phyloP scores from a whole-genome alignment of 208 protist species.

The Acanthamoeba quina region DNA sequence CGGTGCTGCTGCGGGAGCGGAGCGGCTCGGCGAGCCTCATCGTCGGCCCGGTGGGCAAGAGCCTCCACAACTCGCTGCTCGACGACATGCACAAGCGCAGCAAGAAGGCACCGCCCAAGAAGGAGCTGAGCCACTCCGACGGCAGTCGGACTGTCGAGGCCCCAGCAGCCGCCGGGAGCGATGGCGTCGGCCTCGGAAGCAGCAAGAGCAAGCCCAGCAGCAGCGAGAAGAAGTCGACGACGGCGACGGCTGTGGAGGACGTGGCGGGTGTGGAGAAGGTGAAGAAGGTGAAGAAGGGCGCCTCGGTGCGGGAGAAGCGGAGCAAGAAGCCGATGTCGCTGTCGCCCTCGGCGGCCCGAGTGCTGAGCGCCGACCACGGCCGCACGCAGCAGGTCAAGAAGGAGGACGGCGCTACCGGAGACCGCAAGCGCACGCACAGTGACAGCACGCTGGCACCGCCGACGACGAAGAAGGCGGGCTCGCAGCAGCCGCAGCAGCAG shows the following conservation, averaged over 20 bases:
- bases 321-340: not conserved
- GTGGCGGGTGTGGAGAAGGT: not conserved
- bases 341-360: not conserved
- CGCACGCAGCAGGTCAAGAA: not conserved
- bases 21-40: not conserved
- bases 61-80: not conserved
- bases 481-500: not conserved
- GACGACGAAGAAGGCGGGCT: not conserved
- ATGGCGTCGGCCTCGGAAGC: not conserved
- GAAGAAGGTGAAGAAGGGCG: not conserved
- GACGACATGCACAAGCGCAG: slow-evolving; percentile 13
- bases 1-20: not conserved
- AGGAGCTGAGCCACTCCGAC: not conserved
- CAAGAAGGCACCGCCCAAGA: not conserved
- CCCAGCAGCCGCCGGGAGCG: not conserved
- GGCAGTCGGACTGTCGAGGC: not conserved
- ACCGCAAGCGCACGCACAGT: not conserved
- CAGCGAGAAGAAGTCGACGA: not conserved
- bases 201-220: not conserved
- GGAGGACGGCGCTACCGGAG: not conserved
- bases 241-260: no score
- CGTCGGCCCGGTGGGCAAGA: not conserved
- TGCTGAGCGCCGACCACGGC: slow-evolving; percentile 16
- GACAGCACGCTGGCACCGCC: not conserved
- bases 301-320: slow-evolving; percentile 17